phyloP scores from a whole-genome alignment of 2,329 filamentous ascomycete species.

The Aspergillus sp. region DNA sequence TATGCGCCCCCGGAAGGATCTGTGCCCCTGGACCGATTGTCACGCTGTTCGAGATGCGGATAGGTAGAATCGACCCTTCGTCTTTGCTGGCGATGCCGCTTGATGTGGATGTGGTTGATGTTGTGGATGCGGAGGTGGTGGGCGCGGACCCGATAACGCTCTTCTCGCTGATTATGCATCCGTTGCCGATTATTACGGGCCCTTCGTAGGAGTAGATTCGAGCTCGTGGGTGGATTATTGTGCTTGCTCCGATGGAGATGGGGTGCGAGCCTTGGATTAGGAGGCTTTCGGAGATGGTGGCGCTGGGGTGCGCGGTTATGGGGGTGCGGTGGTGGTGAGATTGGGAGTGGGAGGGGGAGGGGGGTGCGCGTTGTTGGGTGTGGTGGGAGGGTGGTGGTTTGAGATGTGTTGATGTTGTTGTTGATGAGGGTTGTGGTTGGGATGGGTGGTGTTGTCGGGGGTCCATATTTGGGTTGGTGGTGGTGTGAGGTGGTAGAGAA shows the following conservation, averaged over 20 bases:
- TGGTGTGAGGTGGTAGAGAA: background rate
- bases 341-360: slow-evolving; percentile 25
- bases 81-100: background rate
- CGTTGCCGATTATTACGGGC: slow-evolving; percentile 76
- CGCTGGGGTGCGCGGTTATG: slow-evolving; percentile 38
- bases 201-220: slow-evolving; percentile 77
- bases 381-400: slow-evolving; percentile 22
- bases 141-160: slow-evolving; percentile 37
- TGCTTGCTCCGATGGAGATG: slow-evolving; percentile 75
- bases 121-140: background rate
- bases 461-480: slow-evolving; percentile 11
- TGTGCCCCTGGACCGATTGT: slow-evolving; percentile 41
- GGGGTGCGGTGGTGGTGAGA: slow-evolving; percentile 37
- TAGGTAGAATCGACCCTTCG: slow-evolving; percentile 8
- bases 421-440: background rate
- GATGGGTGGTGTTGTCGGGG: slow-evolving; percentile 14
- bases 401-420: slow-evolving; percentile 25
- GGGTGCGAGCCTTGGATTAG: slow-evolving; percentile 66
- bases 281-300: slow-evolving; percentile 43
- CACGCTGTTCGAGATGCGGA: slow-evolving; percentile 42
- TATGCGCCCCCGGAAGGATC: slow-evolving; percentile 41
- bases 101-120: background rate
- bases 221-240: slow-evolving; percentile 82
- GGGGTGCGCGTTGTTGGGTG: slow-evolving; percentile 27
- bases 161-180: slow-evolving; percentile 78